Evolutionary conservation across 2,329 filamentous ascomycete species (phyloP).

Genomic region (Diaporthe sp.): DNA sequence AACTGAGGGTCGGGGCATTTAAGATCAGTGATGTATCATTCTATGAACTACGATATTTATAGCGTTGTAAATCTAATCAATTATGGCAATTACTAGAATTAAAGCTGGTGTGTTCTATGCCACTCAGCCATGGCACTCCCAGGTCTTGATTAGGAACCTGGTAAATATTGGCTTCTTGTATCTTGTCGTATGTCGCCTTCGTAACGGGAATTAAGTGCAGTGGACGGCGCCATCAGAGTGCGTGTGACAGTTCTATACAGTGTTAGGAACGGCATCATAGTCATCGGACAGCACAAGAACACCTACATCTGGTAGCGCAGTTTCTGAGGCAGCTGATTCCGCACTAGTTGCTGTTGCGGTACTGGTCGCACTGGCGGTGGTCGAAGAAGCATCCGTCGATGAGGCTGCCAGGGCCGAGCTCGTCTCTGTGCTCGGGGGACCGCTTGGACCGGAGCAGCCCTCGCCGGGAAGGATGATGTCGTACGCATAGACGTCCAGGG

Average conservation of each 20-base stretch:
- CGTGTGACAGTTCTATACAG: conserved; percentile 8
- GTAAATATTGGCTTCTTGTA: not conserved
- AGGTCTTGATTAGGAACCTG: not conserved
- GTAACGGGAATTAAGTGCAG: not conserved
- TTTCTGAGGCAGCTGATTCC: conserved; percentile 10
- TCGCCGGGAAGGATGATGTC: conserved; percentile 74
- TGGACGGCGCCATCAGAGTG: conserved; percentile 9
- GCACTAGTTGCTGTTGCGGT: not conserved
- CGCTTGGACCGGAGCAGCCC: conserved; percentile 66
- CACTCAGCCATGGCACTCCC: not conserved
- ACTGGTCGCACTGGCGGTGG: not conserved
- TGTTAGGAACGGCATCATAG: not conserved
- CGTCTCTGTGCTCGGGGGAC: not conserved
- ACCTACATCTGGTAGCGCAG: conserved; percentile 15
- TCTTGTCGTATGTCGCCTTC: not conserved
- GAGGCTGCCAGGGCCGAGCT: not conserved
- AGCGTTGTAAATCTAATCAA: not conserved
- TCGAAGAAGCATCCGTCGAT: not conserved
- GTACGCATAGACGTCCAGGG: conserved; percentile 75
- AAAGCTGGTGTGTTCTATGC: not conserved
- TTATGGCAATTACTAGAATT: conserved; percentile 23
- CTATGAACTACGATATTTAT: not conserved
- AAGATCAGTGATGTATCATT: not conserved
- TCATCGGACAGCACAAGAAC: not conserved
- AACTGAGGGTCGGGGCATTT: not conserved